Base-by-base conservation (phyloP, 768 basidiomycete genomes). In the Tricholoma matsutake region DNA sequence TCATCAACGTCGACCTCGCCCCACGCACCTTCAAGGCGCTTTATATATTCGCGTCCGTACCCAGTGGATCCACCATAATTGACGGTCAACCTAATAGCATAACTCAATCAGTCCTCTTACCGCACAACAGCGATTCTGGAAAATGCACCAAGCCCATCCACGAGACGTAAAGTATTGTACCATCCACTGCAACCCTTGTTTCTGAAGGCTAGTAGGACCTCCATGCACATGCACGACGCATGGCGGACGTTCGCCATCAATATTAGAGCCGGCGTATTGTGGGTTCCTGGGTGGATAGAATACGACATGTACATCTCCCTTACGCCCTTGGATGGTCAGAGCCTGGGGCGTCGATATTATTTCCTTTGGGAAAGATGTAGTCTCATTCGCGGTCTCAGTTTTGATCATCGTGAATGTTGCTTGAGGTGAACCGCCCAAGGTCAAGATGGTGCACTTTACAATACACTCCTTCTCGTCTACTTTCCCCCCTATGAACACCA, bases 11-110 rank as follows among this genome's bases (percentile, higher is more conserved):
- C 92, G 7, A 86, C 81, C 13, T 91, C 64, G 3, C 91, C 92
- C 92, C 92, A 94, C 11, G 83, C 74, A 5, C 78, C 81, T 39
- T 76, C 76, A 3, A 94, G 83, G 14, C 87, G 81, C 57, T 81
- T 79, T 60, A 82, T 83, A 68, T 91, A 93, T 47, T 76, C 74
- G 4, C 88, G 81, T 0, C 92, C 92, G 66, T 87, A 91, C 0
- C 90, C 86, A 4, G 84, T 83, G 0, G 88, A 89, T 0, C 91
- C 92, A 1, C 89, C 82, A 61, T 91, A 88, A 65, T 93, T 88
- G 45, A 94, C 89, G 57, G 89, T 88, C 35, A 89, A 65, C 83
- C 88, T 85, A 60, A 52, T 54, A 35, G 58, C 58, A 0, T 63
- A 76, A 4, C 16, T 37, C 5, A 60, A 28, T 52, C 49, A 62